Evolutionary conservation across 805 yeast genomes (phyloP), one percentile per base, ranked within the genome.

Genomic region (Pichia exigua): DNA sequence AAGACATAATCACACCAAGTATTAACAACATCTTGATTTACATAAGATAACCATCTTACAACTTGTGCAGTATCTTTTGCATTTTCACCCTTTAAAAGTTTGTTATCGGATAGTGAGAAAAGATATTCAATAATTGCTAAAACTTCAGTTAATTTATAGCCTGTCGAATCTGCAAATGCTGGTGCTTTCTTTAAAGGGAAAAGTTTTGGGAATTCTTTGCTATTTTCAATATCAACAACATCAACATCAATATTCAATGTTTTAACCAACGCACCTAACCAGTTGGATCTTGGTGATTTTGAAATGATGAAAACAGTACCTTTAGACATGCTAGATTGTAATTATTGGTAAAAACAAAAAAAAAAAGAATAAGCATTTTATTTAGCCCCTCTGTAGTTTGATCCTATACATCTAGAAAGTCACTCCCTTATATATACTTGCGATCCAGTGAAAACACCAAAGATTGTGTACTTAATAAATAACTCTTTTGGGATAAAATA

Each of bases 21-120:
- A 12, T 24, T 28, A 9, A 38, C 30, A 18, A 53, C 18, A 38
- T 91, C 96, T 58, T 76, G 62, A 77, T 83, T 88, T 66, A 83
- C 72, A 57, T 84, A 71, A 2, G 95, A 85, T 66, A 82, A 61
- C 96, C 96, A 90, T 71, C 74, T 81, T 59, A 88, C 66, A 62
- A 87, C 73, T 60, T 68, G 69, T 52, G 85, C 86, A 63, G 78
- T 73, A 61, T 86, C 88, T 54, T 72, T 68, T 57, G 76, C 69
- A 66, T 75, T 74, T 66, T 77, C 76, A 61, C 96, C 97, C 44
- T 58, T 55, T 54, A 57, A 49, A 49, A 60, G 46, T 69, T 78
- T 57, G 68, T 72, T 57, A 5, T 41, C 81, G 32, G 71, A 70
- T 27, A 68, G 61, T 7, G 73, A 61, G 42, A 54, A 48, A 5